Evolutionary conservation across 768 basidiomycete species (phyloP).

Genomic region (Russula sp.): DNA sequence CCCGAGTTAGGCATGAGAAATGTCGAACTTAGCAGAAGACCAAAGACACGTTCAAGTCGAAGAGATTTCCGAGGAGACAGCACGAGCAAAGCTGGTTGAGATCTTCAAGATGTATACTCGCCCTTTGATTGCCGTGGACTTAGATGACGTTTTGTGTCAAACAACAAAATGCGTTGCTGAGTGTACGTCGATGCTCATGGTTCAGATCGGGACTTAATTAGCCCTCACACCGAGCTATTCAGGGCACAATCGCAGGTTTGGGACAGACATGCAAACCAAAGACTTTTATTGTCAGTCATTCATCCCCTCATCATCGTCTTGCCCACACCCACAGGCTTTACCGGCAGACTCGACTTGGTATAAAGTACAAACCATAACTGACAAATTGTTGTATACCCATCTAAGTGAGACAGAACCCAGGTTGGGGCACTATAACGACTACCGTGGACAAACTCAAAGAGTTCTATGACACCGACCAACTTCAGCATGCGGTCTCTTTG

Average conservation of each 20-base stretch:
- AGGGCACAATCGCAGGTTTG: slow-evolving; percentile 22
- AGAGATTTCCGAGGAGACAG: slow-evolving; percentile 3
- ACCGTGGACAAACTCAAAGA: slow-evolving; percentile 17
- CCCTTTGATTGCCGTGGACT: slow-evolving; percentile 17
- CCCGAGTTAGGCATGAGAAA: neutral
- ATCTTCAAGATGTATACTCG: neutral
- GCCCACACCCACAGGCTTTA: neutral
- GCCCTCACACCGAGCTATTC: neutral
- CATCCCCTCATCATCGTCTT: neutral
- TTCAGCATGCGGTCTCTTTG: slow-evolving; percentile 11
- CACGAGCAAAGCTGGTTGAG: neutral
- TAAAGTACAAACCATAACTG: slow-evolving; percentile 3
- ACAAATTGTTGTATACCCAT: neutral
- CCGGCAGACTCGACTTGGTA: slow-evolving; percentile 20
- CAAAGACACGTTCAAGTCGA: neutral
- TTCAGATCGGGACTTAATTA: neutral
- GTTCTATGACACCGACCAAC: slow-evolving; percentile 21
- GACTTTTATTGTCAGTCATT: slow-evolving; percentile 19
- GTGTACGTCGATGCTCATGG: slow-evolving; percentile 10
- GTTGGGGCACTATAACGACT: slow-evolving; percentile 19
- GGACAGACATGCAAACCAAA: slow-evolving; percentile 18
- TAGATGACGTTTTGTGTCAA: slow-evolving; percentile 21
- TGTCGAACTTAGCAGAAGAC: neutral
- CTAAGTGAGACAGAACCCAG: slow-evolving; percentile 17
- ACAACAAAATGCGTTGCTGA: slow-evolving; percentile 18